Conservation (phyloP, 768 basidiomycete genomes). For the Leccinum variicolor region DNA sequence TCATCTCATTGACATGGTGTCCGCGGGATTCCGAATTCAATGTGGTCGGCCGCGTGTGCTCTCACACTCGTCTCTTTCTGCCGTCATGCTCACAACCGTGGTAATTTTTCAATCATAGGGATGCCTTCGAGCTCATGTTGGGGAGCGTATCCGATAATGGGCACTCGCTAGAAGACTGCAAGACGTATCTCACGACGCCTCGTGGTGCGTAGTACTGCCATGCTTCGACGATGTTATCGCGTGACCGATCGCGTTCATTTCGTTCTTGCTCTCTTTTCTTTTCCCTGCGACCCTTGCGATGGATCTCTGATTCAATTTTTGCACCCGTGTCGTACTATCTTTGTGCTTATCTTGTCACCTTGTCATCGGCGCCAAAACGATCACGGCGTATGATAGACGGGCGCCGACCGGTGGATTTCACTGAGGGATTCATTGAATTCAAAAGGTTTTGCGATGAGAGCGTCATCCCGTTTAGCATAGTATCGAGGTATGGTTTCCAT, state of each 20-base stretch:
- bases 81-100: constrained; percentile 16
- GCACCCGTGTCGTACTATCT: neutral
- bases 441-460: constrained; percentile 76
- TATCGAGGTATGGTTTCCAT: constrained; percentile 66
- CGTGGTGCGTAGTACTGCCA: constrained; percentile 34
- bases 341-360: neutral
- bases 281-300: neutral
- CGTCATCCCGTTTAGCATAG: constrained; percentile 87
- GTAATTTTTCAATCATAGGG: constrained; percentile 43
- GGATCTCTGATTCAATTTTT: neutral
- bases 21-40: constrained; percentile 5
- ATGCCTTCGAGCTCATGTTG: constrained; percentile 86
- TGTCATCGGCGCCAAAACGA: neutral
- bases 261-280: neutral
- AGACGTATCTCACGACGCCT: constrained; percentile 66
- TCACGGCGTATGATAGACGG: constrained; percentile 7
- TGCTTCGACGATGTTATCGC: neutral
- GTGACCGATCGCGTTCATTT: neutral
- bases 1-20: neutral
- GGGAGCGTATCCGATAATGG: constrained; percentile 71
- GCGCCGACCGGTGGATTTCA: constrained; percentile 11
- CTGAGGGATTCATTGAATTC: constrained; percentile 79
- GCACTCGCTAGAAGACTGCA: constrained; percentile 84
- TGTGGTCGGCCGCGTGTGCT: neutral
- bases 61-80: constrained; percentile 4